Evolutionary conservation across 2,329 filamentous ascomycete genomes (phyloP), one percentile per base, ranked within the genome.

Genomic region (Botrytis squamosa): DNA sequence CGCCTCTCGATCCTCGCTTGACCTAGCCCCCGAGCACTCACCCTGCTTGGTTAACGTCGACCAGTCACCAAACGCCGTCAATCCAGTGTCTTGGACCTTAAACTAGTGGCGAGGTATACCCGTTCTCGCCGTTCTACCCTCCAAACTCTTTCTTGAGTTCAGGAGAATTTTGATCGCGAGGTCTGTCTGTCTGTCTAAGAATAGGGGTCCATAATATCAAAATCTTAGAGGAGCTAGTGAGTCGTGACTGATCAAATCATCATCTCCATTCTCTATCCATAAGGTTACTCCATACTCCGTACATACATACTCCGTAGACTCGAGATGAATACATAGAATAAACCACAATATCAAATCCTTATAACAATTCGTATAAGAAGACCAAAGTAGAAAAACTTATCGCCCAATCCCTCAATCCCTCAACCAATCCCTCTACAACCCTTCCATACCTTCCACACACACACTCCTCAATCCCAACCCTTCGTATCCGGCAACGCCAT

Each of bases 401-500:
- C 25, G 4, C 0, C 42, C 46, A 25, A 49, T 49, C 33, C 33
- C 33, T 33, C 46, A 49, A 49, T 52, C 22, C 9, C 10, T 25
- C 46, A 25, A 52, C 46, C 46, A 52, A 52, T n/a, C 49, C 49
- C 49, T 52, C 49, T 49, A 49, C 46, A 49, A 12, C 10, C 44
- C 44, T 22, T 25, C 49, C 10, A 52, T 25, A 55, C 46, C 20
- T 49, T 49, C 46, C 46, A 22, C 44, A 22, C 44, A 44, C 42
- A 49, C 20, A 49, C 20, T n/a, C 10, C 40, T 12, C 38, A n/a
- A n/a, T 22, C 4, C 60, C 2, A 63, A 29, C n/a, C 33, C 44
- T 55, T 67, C 65, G 65, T 67, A 67, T 67, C 46, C 46, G 46
- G 46, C 14, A 57, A n/a, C 8, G n/a, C 52, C 52, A 25, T 14